Conservation (phyloP, 495 filamentous ascomycete genomes). For the Apiosordaria backusii region DNA sequence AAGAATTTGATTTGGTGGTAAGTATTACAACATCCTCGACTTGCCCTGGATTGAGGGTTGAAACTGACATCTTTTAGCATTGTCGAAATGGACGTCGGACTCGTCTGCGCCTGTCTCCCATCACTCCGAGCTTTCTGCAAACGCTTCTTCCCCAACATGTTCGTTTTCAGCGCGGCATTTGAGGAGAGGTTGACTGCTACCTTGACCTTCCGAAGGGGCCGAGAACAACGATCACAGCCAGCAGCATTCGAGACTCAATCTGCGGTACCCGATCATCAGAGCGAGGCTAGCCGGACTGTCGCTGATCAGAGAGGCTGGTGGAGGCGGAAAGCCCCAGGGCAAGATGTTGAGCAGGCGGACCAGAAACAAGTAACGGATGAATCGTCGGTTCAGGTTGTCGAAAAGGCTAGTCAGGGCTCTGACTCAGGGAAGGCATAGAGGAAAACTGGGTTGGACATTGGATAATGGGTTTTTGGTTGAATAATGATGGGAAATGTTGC, state of each 20-base stretch:
- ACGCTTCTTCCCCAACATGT: constrained; percentile 18
- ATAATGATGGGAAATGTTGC: background rate
- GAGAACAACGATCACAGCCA: background rate
- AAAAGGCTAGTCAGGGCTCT: background rate
- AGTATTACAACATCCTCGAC: background rate
- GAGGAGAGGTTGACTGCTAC: constrained; percentile 5
- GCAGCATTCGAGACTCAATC: background rate
- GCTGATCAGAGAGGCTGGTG: background rate
- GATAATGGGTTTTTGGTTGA: background rate
- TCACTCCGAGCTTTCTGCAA: constrained; percentile 22
- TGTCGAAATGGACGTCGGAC: constrained; percentile 25
- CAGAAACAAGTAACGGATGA: background rate
- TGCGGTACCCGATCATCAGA: background rate
- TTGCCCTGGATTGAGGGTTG: background rate
- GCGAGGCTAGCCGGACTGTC: background rate
- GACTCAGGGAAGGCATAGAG: background rate
- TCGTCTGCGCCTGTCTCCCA: constrained; percentile 29
- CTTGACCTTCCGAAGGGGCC: background rate
- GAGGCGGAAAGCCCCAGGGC: background rate
- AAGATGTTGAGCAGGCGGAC: background rate
- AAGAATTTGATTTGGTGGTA: constrained; percentile 31
- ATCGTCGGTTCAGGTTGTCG: background rate
- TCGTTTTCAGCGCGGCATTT: constrained; percentile 9
- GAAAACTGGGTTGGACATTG: background rate
- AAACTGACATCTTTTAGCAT: constrained; percentile 17